A percentile compares a stretch with the other conserved stretches of the same genome.
These are phyloP conservation scores for Dictyophora rubrovolvata DNA, from an alignment of 768 basidiomycete species.

Conservation along the genomic window DNA sequence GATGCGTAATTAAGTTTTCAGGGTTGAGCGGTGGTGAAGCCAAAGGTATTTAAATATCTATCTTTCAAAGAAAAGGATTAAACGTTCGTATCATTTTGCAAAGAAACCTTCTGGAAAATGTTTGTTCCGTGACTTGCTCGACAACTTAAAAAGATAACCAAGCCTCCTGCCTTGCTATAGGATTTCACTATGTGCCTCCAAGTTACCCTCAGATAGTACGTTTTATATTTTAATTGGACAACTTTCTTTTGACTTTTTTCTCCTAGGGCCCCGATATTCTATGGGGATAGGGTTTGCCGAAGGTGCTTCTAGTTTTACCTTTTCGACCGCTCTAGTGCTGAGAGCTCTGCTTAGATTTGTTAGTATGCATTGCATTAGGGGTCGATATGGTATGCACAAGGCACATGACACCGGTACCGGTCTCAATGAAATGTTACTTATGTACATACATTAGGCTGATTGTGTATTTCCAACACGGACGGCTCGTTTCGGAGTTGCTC, in stretches of 20 bases:
- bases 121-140: slow-evolving; percentile 25
- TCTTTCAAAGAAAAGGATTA: background rate
- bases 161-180: slow-evolving; percentile 28
- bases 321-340: background rate
- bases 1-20: background rate
- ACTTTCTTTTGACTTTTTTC: slow-evolving; percentile 10
- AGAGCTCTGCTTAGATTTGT: slow-evolving; percentile 38
- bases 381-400: slow-evolving; percentile 72
- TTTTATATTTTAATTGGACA: slow-evolving; percentile 9
- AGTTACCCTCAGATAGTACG: slow-evolving; percentile 69
- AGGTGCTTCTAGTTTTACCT: slow-evolving; percentile 33
- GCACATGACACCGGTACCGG: background rate
- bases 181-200: slow-evolving; percentile 72
- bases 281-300: slow-evolving; percentile 94
- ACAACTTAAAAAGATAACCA: slow-evolving; percentile 4
- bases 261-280: slow-evolving; percentile 72
- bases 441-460: slow-evolving; percentile 49
- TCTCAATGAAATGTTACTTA: background rate
- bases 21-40: slow-evolving; percentile 79
- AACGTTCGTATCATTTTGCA: slow-evolving; percentile 1
- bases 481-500: slow-evolving; percentile 81
- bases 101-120: slow-evolving; percentile 82
- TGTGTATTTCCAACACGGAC: slow-evolving; percentile 92
- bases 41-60: slow-evolving; percentile 45
- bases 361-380: slow-evolving; percentile 87